These are phyloP conservation scores for Annulohypoxylon maeteangense DNA, from an alignment of 495 filamentous ascomycete species.

Conservation along the genomic window DNA sequence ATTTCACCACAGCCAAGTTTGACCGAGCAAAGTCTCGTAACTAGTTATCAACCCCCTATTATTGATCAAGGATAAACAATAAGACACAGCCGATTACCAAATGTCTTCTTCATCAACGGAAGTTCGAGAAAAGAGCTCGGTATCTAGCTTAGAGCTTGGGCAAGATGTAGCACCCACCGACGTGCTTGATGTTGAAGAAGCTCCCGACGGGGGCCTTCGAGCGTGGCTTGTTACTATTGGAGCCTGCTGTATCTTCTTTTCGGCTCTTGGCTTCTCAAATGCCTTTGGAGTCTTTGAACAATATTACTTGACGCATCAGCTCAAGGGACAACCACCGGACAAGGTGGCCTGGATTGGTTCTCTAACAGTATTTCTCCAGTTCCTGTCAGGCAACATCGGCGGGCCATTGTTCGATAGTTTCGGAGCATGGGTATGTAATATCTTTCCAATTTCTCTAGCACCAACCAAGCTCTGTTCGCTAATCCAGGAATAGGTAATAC, in stretches of 20 bases:
- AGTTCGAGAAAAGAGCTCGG: conserved; percentile 4
- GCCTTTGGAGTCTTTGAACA: conserved; percentile 71
- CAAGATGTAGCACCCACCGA: background rate
- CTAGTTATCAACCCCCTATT: background rate
- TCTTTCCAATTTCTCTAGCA: background rate
- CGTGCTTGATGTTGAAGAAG: conserved; percentile 6
- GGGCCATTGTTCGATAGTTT: conserved; percentile 65
- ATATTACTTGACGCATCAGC: conserved; percentile 66
- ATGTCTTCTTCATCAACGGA: conserved; percentile 25
- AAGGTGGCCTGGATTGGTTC: conserved; percentile 72
- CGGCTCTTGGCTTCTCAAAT: conserved; percentile 69
- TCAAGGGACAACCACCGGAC: conserved; percentile 58
- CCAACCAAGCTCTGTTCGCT: background rate
- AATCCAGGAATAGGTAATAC: conserved; percentile 51
- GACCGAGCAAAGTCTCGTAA: background rate
- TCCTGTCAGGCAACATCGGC: conserved; percentile 55
- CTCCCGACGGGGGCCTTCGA: conserved; percentile 49
- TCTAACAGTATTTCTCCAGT: conserved; percentile 59
- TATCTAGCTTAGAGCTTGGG: background rate
- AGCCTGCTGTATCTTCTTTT: conserved; percentile 57
- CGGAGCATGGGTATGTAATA: conserved; percentile 54
- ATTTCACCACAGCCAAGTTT: background rate
- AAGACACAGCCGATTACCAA: background rate
- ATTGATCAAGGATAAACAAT: background rate
- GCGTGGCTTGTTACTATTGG: conserved; percentile 51